Conservation (phyloP, 2,329 filamentous ascomycete genomes). For the Hawksworthiomyces lignivorus region DNA sequence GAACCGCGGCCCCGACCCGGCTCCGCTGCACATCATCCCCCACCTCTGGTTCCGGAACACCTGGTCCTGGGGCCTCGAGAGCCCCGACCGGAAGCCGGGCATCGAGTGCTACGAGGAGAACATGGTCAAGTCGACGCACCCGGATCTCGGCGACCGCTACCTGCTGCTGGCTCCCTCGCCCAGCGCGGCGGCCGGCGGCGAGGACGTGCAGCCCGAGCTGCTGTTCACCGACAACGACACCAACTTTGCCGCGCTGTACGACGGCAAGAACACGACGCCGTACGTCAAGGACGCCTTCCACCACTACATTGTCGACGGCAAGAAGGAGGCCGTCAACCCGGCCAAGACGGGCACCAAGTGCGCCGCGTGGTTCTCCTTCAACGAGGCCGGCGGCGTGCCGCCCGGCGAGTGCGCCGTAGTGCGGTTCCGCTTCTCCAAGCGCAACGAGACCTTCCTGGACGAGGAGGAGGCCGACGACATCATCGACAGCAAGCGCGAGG, state of each 20-base stretch:
- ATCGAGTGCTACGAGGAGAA: conserved; percentile 60
- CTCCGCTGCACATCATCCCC: conserved; percentile 85
- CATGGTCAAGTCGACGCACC: conserved; percentile 68
- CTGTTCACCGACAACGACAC: conserved; percentile 96
- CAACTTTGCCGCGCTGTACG: conserved; percentile 72
- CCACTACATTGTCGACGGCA: conserved; percentile 71
- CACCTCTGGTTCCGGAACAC: conserved; percentile 98
- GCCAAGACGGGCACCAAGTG: conserved; percentile 75
- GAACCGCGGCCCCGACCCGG: conserved; percentile 86
- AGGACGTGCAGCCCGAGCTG: conserved; percentile 77
- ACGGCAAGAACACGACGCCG: conserved; percentile 66
- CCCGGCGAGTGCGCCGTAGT: conserved; percentile 94
- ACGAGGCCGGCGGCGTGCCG: conserved; percentile 76
- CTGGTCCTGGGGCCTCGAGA: conserved; percentile 86
- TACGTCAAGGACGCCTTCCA: conserved; percentile 98
- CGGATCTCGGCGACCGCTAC: conserved; percentile 74
- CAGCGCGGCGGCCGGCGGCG: conserved; percentile 66
- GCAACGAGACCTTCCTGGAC: conserved; percentile 70
- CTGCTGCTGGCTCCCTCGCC: conserved; percentile 84
- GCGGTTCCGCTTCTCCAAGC: conserved; percentile 78
- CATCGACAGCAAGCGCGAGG: conserved; percentile 75
- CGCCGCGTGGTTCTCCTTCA: conserved; percentile 87
- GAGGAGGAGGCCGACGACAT: conserved; percentile 90
- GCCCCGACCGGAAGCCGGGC: conserved; percentile 68
- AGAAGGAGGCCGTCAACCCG: conserved; percentile 78